Evolutionary conservation across 805 yeast genomes (phyloP).

Genomic region (Komagataella pseudopastoris): DNA sequence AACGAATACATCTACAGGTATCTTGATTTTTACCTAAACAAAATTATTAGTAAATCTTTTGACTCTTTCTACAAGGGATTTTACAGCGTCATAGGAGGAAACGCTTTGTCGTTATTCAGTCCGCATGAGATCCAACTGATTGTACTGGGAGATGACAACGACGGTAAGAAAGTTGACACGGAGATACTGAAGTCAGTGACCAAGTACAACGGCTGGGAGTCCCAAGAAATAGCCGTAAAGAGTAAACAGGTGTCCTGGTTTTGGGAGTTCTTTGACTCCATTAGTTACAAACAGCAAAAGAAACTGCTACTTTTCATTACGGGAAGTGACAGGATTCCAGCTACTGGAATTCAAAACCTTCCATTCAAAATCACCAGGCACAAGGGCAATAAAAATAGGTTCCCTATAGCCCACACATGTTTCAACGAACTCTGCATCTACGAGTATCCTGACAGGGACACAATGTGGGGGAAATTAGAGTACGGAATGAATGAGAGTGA

Average conservation of each 20-base stretch:
- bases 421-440: conserved; percentile 80
- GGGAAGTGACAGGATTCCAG: conserved; percentile 87
- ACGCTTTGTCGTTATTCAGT: conserved; percentile 66
- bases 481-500: conserved; percentile 67
- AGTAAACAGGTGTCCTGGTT: conserved; percentile 57
- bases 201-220: conserved; percentile 54
- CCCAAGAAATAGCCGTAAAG: conserved; percentile 20
- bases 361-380: conserved; percentile 53
- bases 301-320: conserved; percentile 66
- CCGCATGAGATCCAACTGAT: conserved; percentile 73
- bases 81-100: conserved; percentile 61
- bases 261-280: conserved; percentile 60
- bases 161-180: conserved; percentile 41
- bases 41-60: conserved; percentile 38
- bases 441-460: conserved; percentile 43
- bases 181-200: conserved; percentile 58
- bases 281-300: conserved; percentile 36
- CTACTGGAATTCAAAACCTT: conserved; percentile 76
- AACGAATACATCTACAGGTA: conserved; percentile 49
- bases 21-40: conserved; percentile 44
- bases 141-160: conserved; percentile 57
- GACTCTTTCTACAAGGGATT: conserved; percentile 60
- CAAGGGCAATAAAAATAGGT: conserved; percentile 25
- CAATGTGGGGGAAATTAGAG: conserved; percentile 42
- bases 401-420: conserved; percentile 90